phyloP scores from a whole-genome alignment of 1,284 basidiomycete genomes.

The Testicularia cyperi region DNA sequence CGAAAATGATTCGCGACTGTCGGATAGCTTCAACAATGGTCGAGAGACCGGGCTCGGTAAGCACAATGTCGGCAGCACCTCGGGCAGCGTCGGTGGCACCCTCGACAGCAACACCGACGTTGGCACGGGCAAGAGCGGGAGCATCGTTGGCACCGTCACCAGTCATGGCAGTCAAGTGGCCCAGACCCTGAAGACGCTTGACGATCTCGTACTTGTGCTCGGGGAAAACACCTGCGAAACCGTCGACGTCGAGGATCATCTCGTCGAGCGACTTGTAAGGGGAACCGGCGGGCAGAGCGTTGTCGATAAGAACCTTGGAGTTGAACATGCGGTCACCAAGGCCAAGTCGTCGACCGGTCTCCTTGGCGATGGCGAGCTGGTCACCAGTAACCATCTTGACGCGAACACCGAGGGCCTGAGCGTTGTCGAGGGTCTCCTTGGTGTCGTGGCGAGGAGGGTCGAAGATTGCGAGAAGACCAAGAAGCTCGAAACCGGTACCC shows the following conservation, averaged over 20 bases:
- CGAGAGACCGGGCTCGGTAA: conserved; percentile 91
- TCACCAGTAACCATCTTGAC: conserved; percentile 99
- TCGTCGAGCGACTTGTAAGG: conserved; percentile 78
- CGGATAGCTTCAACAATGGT: conserved; percentile 96
- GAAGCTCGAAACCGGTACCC: conserved; percentile 94
- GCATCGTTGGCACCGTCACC: conserved; percentile 97
- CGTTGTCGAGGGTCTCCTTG: conserved; percentile 98
- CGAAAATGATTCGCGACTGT: conserved; percentile 93
- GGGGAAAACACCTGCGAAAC: conserved; percentile 93
- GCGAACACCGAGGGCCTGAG: conserved; percentile 88
- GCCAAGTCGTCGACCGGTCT: conserved; percentile 95
- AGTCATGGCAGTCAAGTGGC: conserved; percentile 65
- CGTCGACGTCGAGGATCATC: conserved; percentile 83
- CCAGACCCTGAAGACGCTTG: conserved; percentile 86
- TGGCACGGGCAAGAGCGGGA: conserved; percentile 76
- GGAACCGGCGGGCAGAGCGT: conserved; percentile 72
- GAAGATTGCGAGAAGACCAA: conserved; percentile 95
- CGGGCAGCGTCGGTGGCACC: conserved; percentile 91
- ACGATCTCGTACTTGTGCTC: conserved; percentile 92
- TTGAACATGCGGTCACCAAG: conserved; percentile 96
- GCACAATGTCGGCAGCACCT: conserved; percentile 91
- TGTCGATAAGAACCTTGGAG: conserved; percentile 90
- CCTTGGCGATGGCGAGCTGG: conserved; percentile 98
- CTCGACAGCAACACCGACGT: conserved; percentile 95
- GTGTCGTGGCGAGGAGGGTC: conserved; percentile 97